Conservation (phyloP, 495 filamentous ascomycete genomes). For the Antarctomyces pellizariae region DNA sequence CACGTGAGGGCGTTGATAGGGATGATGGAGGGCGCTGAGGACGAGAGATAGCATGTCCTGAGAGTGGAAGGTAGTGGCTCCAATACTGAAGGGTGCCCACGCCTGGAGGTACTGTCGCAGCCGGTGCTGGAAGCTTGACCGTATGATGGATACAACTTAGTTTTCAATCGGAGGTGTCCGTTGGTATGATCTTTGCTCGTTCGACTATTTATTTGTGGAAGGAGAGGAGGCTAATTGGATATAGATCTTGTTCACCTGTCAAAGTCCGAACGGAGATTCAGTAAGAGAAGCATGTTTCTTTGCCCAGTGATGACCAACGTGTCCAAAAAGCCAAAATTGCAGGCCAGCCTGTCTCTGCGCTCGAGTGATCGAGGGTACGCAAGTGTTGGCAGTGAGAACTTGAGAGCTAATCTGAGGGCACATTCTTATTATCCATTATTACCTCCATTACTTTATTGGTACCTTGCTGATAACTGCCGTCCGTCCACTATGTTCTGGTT, state of each 20-base stretch:
- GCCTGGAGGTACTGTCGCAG: background rate
- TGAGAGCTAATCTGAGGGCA: conserved; percentile 40
- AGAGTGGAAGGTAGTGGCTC: too few relatives aligned
- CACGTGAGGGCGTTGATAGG: background rate
- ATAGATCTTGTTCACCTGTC: conserved; percentile 6
- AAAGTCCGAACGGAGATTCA: background rate
- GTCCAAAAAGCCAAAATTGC: conserved; percentile 41
- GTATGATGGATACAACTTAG: conserved; percentile 15
- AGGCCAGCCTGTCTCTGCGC: conserved; percentile 20
- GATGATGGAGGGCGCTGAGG: background rate
- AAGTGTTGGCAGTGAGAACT: conserved; percentile 32
- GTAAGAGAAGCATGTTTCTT: conserved; percentile 5
- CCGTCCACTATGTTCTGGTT: too few relatives aligned
- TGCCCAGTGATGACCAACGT: conserved; percentile 31
- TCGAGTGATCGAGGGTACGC: conserved; percentile 3
- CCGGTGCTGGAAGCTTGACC: conserved; percentile 10
- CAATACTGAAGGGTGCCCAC: too few relatives aligned
- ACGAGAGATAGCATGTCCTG: too few relatives aligned
- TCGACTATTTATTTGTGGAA: background rate
- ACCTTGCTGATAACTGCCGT: background rate
- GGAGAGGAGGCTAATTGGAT: background rate
- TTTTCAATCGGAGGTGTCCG: conserved; percentile 34
- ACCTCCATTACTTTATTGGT: too few relatives aligned
- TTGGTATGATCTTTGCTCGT: conserved; percentile 7
- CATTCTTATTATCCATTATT: too few relatives aligned